Evolutionary conservation across 768 basidiomycete genomes (phyloP), one percentile per base, ranked within the genome.

Genomic region (Suillus bovinus): DNA sequence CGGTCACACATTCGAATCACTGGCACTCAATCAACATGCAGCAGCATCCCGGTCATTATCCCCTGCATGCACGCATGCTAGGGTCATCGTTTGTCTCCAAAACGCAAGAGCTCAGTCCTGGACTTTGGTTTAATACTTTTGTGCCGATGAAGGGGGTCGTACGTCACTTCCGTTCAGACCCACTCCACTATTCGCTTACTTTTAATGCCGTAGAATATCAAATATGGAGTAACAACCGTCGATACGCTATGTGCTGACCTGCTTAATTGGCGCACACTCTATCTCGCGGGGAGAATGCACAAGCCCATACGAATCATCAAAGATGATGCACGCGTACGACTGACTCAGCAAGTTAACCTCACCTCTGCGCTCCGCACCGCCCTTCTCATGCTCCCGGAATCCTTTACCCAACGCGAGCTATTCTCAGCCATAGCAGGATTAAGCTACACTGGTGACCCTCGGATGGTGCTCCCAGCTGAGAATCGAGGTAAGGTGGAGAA

Each of bases 21-120:
- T 99, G 96, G 81, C 97, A 99, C 74, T 91, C 88, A 36, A 92
- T 95, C 75, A 99, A 99, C 74, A 88, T 99, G 86, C 84, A 89
- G 55, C 94, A 96, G 75, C 83, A 90, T 70, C 94, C 96, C 0
- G 81, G 85, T 9, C 97, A 99, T 77, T 99, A 99, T 72, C 90
- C 96, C 0, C 71, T 95, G 14, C 88, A 91, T 68, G 88, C 94
- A n/a, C 84, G 95, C n/a, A 66, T 86, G 46, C 75, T 97, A 10
- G 97, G 97, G 3, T 89, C 88, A 11, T 83, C 82, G 36, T 93
- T 93, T 72, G 88, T 98, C n/a, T 83, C 89, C 20, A 83, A 79
- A 59, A 76, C 96, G 56, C 88, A 97, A 77, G 87, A 84, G 24
- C 60, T 91, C 3, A 81, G 80, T 4, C 95, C 97, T 0, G 94